phyloP scores from a whole-genome alignment of 345 rosid genomes.

The Limnanthes douglasii region DNA sequence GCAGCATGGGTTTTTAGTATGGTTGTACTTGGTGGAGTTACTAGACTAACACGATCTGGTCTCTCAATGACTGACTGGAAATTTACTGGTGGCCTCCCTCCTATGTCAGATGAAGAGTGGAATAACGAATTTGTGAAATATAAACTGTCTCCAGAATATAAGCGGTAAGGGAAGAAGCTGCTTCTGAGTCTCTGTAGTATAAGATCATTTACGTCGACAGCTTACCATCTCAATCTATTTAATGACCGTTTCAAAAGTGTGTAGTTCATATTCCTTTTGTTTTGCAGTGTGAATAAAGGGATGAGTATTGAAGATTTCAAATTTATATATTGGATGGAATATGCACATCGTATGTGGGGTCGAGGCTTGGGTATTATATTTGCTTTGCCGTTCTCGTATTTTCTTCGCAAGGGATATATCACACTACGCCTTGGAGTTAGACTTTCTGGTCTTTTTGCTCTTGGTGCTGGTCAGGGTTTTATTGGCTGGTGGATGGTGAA shows the following conservation, averaged over 20 bases:
- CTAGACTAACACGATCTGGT: constrained; percentile 81
- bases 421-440: constrained; percentile 61
- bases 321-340: constrained; percentile 98
- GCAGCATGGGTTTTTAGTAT: constrained; percentile 93
- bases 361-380: constrained; percentile 92
- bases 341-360: constrained; percentile 98
- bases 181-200: too few species aligned
- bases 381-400: constrained; percentile 91
- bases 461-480: constrained; percentile 96
- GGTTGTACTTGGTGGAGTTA: constrained; percentile 83
- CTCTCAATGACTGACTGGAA: constrained; percentile 98
- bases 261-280: not conserved
- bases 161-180: constrained; percentile 24
- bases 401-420: constrained; percentile 79
- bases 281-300: constrained; percentile 71
- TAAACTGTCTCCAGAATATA: constrained; percentile 77
- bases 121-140: constrained; percentile 70
- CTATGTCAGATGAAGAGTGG: constrained; percentile 77
- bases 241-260: too few species aligned
- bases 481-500: constrained; percentile 99
- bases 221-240: too few species aligned
- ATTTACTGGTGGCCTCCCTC: constrained; percentile 73
- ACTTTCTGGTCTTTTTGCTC: constrained; percentile 73
- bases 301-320: constrained; percentile 88
- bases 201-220: too few species aligned